Base-by-base conservation (phyloP, 1,139 yeast species). In the Torulaspora pretoriensis region DNA sequence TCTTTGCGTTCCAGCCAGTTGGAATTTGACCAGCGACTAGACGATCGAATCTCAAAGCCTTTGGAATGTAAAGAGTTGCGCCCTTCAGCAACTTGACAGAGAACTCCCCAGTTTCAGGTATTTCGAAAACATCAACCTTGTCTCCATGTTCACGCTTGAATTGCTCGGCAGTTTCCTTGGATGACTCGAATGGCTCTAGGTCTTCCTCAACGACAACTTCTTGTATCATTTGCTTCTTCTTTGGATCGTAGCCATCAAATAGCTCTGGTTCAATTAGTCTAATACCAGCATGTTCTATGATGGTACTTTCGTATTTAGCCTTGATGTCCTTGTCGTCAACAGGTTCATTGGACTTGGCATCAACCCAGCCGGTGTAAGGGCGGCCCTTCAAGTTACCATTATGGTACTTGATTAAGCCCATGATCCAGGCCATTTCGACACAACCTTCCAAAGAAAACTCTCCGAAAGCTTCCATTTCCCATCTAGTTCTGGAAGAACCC, bases 401-500 rank as follows among this genome's bases (percentile, higher is more conserved):
- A 68, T 83, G 89, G 74, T 92, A 92, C 70, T 86, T 87, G 72
- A 92, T 89, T 67, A 85, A 78, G 57, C 97, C 97, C 97, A 92
- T 92, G 59, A 92, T 89, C 97, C 97, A 92, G 43, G 98, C 97
- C 96, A 92, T 90, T 74, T 92, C 98, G 65, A 92, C 85, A 64
- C 96, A 85, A 65, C 98, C 98, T 72, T 92, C 98, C 61, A 92
- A 74, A n/a, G 97, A 90, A 70, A 92, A 92, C 64, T 86, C 89
- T 61, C 98, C 98, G 50, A 70, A 57, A 45, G 97, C 87, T 73
- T 92, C 98, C 96, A 92, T 92, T 71, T 92, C 97, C 98, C 98
- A 92, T 77, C 98, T 83, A 51, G 98, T 92, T 78, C 97, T 86
- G 38, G 98, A 72, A 68, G 90, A 89, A 80, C 98, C 98, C 96